Evolutionary conservation across 179 eudicot genomes (phyloP).

Genomic region (Beta lomatogona): DNA sequence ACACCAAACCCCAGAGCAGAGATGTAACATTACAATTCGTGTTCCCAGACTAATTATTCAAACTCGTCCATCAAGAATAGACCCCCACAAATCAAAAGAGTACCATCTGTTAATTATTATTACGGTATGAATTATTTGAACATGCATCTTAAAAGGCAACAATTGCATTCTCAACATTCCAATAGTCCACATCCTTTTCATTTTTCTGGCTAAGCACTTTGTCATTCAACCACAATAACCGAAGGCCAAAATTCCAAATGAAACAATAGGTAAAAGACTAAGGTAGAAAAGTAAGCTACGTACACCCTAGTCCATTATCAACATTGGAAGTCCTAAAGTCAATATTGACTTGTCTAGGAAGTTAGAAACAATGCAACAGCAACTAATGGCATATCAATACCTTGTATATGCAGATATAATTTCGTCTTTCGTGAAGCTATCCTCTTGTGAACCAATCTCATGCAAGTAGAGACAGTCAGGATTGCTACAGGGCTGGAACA

Average conservation of each 20-base stretch:
- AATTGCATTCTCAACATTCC: background rate
- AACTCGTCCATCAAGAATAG: background rate
- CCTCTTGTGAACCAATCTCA: slow-evolving; percentile 87
- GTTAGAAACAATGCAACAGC: background rate
- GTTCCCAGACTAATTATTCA: no score
- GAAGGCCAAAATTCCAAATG: background rate
- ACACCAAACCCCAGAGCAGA: no score
- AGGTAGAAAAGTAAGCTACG: background rate
- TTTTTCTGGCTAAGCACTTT: background rate
- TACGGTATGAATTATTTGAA: background rate
- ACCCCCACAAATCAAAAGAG: background rate
- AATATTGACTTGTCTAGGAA: background rate
- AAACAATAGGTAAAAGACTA: background rate
- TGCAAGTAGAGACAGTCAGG: slow-evolving; percentile 91
- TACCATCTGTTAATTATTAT: background rate
- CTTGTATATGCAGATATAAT: slow-evolving; percentile 83
- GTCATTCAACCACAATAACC: background rate
- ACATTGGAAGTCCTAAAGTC: background rate
- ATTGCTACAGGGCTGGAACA: slow-evolving; percentile 85
- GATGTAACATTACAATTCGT: no score
- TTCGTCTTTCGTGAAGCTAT: slow-evolving; percentile 97
- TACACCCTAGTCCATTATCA: background rate
- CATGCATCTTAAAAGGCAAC: background rate
- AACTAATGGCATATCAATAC: slow-evolving; percentile 34
- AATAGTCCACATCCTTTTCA: background rate